These are phyloP conservation scores for Daldinia childiae DNA, from an alignment of 495 filamentous ascomycete species.

Conservation along the genomic window DNA sequence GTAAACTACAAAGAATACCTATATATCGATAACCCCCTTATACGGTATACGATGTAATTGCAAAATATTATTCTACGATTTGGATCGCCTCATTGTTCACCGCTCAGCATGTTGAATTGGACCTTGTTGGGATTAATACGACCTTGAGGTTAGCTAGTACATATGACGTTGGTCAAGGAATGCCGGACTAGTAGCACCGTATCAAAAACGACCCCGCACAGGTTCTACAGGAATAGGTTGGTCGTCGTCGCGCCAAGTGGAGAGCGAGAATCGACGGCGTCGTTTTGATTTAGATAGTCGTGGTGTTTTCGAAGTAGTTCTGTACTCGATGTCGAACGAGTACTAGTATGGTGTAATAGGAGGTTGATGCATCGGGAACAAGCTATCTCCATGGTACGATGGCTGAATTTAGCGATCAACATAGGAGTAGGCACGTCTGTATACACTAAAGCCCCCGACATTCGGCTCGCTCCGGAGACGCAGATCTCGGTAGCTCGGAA, in stretches of 20 bases:
- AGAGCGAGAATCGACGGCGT: constrained; percentile 4
- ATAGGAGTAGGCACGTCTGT: not conserved
- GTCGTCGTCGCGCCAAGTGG: not conserved
- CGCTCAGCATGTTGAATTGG: not conserved
- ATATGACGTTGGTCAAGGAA: constrained; percentile 28
- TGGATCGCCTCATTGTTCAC: not conserved
- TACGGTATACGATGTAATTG: not conserved
- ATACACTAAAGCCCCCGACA: not conserved
- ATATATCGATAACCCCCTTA: not conserved
- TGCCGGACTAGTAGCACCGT: constrained; percentile 7
- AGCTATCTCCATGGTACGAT: constrained; percentile 19
- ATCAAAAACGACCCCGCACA: constrained; percentile 17
- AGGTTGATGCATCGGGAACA: constrained; percentile 6
- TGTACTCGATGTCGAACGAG: not conserved
- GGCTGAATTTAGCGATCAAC: constrained; percentile 12
- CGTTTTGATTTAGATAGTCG: constrained; percentile 5
- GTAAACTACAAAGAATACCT: not conserved
- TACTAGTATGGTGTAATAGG: not conserved
- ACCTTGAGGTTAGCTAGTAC: constrained; percentile 22
- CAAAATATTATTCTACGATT: not conserved
- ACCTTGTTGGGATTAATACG: not conserved
- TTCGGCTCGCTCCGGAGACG: constrained; percentile 35
- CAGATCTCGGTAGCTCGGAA: constrained; percentile 11
- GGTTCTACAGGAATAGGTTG: constrained; percentile 10
- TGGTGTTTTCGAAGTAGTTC: constrained; percentile 15